Evolutionary conservation across 768 basidiomycete species (phyloP).

Genomic region (Suillus hirtellus): DNA sequence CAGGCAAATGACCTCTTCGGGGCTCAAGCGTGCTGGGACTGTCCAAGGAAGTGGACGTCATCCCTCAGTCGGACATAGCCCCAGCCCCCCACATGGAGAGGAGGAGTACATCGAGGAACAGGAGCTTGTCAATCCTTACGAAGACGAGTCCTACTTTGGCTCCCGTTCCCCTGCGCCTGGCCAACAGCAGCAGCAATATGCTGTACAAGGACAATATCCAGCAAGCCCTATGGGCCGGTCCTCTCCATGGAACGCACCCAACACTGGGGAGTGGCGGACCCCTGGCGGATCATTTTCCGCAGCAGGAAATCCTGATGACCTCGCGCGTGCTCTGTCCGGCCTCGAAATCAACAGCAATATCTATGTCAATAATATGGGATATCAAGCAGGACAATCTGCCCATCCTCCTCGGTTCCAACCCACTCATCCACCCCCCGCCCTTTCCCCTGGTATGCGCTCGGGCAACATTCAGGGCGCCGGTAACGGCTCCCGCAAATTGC

Average conservation of each 20-base stretch:
- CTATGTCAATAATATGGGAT: conserved; percentile 30
- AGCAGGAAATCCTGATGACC: conserved; percentile 61
- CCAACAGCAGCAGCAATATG: conserved; percentile 39
- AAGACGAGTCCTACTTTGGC: conserved; percentile 60
- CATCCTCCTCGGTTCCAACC: conserved; percentile 73
- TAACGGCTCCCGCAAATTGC: conserved; percentile 47
- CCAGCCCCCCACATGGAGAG: conserved; percentile 53
- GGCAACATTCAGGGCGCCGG: conserved; percentile 38
- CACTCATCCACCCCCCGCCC: conserved; percentile 46
- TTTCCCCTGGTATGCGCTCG: conserved; percentile 43
- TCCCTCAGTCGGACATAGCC: conserved; percentile 34
- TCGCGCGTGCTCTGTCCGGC: conserved; percentile 69
- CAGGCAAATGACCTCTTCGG: conserved; percentile 49
- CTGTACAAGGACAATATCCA: conserved; percentile 40
- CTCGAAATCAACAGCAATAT: conserved; percentile 54
- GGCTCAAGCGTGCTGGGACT: conserved; percentile 77
- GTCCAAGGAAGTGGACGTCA: conserved; percentile 49
- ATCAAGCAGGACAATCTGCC: conserved; percentile 50
- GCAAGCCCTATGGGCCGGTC: conserved; percentile 61
- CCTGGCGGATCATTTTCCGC: conserved; percentile 36
- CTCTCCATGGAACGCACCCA: conserved; percentile 64
- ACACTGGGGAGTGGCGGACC: conserved; percentile 58
- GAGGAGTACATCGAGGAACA: conserved; percentile 55
- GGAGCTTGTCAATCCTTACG: conserved; percentile 40
- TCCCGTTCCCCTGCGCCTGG: conserved; percentile 40